phyloP scores from a whole-genome alignment of 1,284 basidiomycete genomes.

The Malassezia equina region DNA sequence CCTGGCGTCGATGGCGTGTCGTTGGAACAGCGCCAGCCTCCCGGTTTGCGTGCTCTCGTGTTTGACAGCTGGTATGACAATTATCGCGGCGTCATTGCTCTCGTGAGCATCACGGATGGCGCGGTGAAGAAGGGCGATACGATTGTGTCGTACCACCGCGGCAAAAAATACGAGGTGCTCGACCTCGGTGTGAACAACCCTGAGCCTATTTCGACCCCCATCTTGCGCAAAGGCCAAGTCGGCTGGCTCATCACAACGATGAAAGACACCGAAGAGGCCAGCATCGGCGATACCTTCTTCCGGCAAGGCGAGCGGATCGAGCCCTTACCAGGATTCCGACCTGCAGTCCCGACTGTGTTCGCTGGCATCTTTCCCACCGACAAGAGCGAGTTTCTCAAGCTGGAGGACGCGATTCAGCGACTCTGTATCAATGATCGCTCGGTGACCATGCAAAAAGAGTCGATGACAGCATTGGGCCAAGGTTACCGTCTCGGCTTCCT shows the following conservation, averaged over 20 bases:
- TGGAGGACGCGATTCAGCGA: slow-evolving; percentile 88
- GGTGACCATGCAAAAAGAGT: slow-evolving; percentile 83
- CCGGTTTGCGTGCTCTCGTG: slow-evolving; percentile 61
- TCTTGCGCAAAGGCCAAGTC: slow-evolving; percentile 75
- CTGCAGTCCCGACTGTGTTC: slow-evolving; percentile 91
- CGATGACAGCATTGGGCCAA: slow-evolving; percentile 85
- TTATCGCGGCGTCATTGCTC: slow-evolving; percentile 88
- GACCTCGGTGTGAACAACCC: slow-evolving; percentile 89
- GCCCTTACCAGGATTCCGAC: slow-evolving; percentile 81
- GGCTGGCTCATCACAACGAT: slow-evolving; percentile 70
- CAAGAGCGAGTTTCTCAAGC: slow-evolving; percentile 75
- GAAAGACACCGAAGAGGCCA: slow-evolving; percentile 94
- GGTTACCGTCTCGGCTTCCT: slow-evolving; percentile 90
- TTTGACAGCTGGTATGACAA: slow-evolving; percentile 90
- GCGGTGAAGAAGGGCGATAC: slow-evolving; percentile 54
- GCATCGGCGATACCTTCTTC: slow-evolving; percentile 87
- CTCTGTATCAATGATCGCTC: slow-evolving; percentile 76
- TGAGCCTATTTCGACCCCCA: slow-evolving; percentile 39
- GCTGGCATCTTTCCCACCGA: slow-evolving; percentile 93
- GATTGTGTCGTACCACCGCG: slow-evolving; percentile 72
- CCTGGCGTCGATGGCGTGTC: slow-evolving; percentile 24
- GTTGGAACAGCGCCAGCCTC: slow-evolving; percentile 24
- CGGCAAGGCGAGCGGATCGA: slow-evolving; percentile 65
- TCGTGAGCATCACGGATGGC: slow-evolving; percentile 65
- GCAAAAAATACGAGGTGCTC: slow-evolving; percentile 81